A percentile compares a stretch with the other conserved stretches of the same genome.
These are phyloP conservation scores for Aspergillus diversus DNA, from an alignment of 495 filamentous ascomycete species.

Conservation along the genomic window DNA sequence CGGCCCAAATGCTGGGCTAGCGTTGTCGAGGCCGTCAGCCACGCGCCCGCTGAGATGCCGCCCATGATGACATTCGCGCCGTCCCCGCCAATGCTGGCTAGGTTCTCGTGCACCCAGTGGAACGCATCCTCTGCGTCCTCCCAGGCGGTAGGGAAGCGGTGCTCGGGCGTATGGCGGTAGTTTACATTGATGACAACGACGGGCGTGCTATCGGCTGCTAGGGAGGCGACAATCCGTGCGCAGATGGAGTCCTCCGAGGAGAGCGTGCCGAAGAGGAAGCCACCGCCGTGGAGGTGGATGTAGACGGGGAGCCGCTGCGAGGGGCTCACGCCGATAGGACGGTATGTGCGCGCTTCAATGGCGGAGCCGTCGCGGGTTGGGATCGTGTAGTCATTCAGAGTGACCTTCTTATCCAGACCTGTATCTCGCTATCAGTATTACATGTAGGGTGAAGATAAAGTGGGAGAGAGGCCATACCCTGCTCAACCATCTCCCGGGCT, in stretches of 20 bases:
- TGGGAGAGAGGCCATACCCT: slow-evolving; percentile 22
- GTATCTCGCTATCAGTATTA: neutral
- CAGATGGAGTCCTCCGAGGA: slow-evolving; percentile 52
- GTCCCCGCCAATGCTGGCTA: slow-evolving; percentile 33
- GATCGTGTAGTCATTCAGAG: slow-evolving; percentile 37
- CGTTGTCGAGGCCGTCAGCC: slow-evolving; percentile 46
- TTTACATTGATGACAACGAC: slow-evolving; percentile 48
- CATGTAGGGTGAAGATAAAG: neutral
- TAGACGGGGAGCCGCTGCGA: slow-evolving; percentile 45
- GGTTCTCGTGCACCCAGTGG: slow-evolving; percentile 46
- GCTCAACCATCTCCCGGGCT: slow-evolving; percentile 33
- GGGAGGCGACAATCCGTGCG: slow-evolving; percentile 39
- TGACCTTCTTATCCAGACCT: slow-evolving; percentile 31
- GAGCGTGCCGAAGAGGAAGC: slow-evolving; percentile 50
- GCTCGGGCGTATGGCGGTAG: slow-evolving; percentile 53
- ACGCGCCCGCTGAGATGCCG: slow-evolving; percentile 52
- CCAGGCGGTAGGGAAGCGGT: slow-evolving; percentile 45
- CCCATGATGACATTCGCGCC: slow-evolving; percentile 42
- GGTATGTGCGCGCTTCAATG: slow-evolving; percentile 50
- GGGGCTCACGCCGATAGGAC: slow-evolving; percentile 27
- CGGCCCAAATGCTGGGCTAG: slow-evolving; percentile 33
- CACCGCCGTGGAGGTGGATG: slow-evolving; percentile 56
- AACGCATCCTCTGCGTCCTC: slow-evolving; percentile 53
- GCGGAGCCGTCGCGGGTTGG: slow-evolving; percentile 43
- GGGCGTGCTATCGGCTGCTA: slow-evolving; percentile 22